phyloP scores from a whole-genome alignment of 108 stramenopile genomes.

The Cyclotella choctawhatcheeana region DNA sequence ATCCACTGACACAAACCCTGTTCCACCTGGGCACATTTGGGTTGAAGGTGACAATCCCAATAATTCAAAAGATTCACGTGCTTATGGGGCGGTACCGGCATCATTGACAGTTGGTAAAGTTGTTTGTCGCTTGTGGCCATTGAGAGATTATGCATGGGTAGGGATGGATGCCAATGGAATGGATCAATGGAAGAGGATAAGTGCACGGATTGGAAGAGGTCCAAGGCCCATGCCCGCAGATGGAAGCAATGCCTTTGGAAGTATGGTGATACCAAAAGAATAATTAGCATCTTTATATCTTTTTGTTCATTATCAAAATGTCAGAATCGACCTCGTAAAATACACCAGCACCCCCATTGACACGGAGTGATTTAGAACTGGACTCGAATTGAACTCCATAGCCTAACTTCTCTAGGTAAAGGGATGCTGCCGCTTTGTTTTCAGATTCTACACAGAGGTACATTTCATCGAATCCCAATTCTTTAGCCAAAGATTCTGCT shows the following conservation, averaged over 20 bases:
- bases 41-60: conserved; percentile 92
- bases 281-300: no score
- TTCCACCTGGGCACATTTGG: conserved; percentile 94
- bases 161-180: conserved; percentile 47
- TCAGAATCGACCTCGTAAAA: conserved; percentile 59
- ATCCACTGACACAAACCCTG: conserved; percentile 31
- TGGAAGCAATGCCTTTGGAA: conserved; percentile 23
- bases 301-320: conserved; percentile 60
- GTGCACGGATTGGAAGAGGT: conserved; percentile 41
- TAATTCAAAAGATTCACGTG: conserved; percentile 89
- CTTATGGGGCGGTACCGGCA: conserved; percentile 91
- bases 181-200: conserved; percentile 36
- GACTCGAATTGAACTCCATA: conserved; percentile 38
- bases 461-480: conserved; percentile 57
- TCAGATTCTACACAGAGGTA: conserved; percentile 64
- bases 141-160: conserved; percentile 50
- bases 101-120: conserved; percentile 88
- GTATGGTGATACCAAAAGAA: no score
- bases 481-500: conserved; percentile 56
- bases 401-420: conserved; percentile 67
- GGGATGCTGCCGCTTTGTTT: conserved; percentile 58
- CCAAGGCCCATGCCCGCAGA: conserved; percentile 22
- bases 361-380: conserved; percentile 50
- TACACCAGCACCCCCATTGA: conserved; percentile 51
- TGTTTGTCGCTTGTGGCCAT: conserved; percentile 85